Conservation (phyloP, 768 basidiomycete species). For the Ramaria sp. region DNA sequence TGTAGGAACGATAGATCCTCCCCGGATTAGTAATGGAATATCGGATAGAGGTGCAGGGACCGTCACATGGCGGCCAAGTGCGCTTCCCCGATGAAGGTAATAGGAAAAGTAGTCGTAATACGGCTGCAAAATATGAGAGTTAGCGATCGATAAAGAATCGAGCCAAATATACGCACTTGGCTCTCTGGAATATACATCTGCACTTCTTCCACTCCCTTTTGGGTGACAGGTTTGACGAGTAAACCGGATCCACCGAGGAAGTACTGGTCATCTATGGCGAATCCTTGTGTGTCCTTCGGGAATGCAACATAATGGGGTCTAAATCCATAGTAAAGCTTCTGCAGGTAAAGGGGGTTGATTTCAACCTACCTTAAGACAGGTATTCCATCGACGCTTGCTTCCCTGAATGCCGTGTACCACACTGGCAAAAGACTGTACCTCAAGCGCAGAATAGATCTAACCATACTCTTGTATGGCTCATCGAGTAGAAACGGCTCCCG, state of each 20-base stretch:
- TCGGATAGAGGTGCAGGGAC: conserved; percentile 73
- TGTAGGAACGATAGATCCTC: conserved; percentile 82
- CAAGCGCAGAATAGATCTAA: conserved; percentile 68
- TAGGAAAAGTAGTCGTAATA: conserved; percentile 92
- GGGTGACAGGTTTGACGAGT: conserved; percentile 83
- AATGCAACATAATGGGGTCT: conserved; percentile 96
- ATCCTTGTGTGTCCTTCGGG: conserved; percentile 81
- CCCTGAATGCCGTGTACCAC: conserved; percentile 97
- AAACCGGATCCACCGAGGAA: conserved; percentile 83
- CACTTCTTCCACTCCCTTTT: conserved; percentile 54
- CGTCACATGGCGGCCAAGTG: conserved; percentile 56
- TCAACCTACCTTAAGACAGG: conserved; percentile 70
- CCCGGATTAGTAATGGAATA: conserved; percentile 79
- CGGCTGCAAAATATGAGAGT: conserved; percentile 32
- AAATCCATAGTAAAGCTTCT: not conserved
- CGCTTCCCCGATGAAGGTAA: conserved; percentile 51
- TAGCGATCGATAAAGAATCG: not conserved
- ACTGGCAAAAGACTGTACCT: conserved; percentile 82
- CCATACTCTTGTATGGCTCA: conserved; percentile 76
- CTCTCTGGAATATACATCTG: conserved; percentile 82
- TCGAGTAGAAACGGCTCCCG: conserved; percentile 91
- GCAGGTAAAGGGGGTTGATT: not conserved
- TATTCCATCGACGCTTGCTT: conserved; percentile 69
- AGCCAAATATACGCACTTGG: conserved; percentile 34
- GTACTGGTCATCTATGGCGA: conserved; percentile 88